These are phyloP conservation scores for Camellia granthamiana DNA, from an alignment of 148 eudicot genomes.

Conservation along the genomic window DNA sequence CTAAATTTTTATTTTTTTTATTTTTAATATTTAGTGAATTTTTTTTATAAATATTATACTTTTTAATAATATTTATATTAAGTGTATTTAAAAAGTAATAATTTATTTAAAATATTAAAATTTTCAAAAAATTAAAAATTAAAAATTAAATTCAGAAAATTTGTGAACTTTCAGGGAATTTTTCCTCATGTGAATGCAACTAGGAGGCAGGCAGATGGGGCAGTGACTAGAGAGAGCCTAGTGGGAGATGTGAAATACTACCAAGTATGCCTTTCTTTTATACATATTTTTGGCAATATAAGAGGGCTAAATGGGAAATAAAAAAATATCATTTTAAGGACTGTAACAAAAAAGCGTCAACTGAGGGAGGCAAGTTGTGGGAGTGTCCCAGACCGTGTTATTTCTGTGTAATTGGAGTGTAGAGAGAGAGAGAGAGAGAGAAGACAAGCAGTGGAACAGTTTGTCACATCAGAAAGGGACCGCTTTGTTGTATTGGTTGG, in stretches of 20 bases:
- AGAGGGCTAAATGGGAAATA: not conserved
- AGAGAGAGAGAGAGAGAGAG: conserved; percentile 4
- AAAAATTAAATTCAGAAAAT: too few species aligned
- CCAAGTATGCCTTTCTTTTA: not conserved
- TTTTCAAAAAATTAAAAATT: too few species aligned
- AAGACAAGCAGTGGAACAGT: conserved; percentile 16
- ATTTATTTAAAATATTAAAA: too few species aligned
- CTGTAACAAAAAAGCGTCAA: not conserved
- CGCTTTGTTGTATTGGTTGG: conserved; percentile 12
- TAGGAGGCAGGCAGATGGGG: not conserved
- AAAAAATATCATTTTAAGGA: not conserved
- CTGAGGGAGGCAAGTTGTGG: not conserved
- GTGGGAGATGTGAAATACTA: not conserved
- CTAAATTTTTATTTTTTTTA: too few species aligned
- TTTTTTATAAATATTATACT: too few species aligned
- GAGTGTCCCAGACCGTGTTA: not conserved
- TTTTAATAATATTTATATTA: too few species aligned
- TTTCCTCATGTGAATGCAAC: conserved; percentile 4
- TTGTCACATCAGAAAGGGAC: conserved; percentile 28
- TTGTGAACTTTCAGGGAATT: too few species aligned
- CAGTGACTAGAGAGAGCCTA: too few species aligned
- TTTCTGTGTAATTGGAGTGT: not conserved
- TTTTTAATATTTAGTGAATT: too few species aligned
- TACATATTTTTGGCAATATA: not conserved
- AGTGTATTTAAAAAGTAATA: too few species aligned